Base-by-base conservation (phyloP, 371 early-diverging fungal genomes). In the Mortierella sp. region DNA sequence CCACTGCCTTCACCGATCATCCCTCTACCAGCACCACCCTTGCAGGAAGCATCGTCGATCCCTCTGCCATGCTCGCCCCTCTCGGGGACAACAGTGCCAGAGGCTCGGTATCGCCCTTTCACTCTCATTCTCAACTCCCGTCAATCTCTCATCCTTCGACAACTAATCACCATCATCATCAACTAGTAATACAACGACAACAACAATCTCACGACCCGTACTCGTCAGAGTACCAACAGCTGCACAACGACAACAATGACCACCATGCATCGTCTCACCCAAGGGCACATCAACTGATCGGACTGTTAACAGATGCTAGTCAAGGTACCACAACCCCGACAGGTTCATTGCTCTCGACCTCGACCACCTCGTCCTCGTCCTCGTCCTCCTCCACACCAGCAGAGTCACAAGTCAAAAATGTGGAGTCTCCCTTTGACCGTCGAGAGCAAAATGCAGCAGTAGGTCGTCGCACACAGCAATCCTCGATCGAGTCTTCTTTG, bases 401-500 rank as follows among this genome's bases (percentile, higher is more conserved):
- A 58, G 58, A 37, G 37, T 58, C 58, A 58, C 58, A 58, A 58
- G 58, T 37, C 58, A 34, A 58, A 19, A 31, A 0, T 34, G 37
- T 58, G 37, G 58, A 58, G 34, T 22, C 52, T 24, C 26, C 52
- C 52, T 5, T 24, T 26, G 4, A 16, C 58, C 5, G 9, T n/a
- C 48, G 48, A 48, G 58, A 58, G 34, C 58, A 58, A 7, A 58
- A 34, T 58, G 58, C 22, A 53, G 24, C 55, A 11, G 16, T 14
- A 4, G 4, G 55, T 58, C 58, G 58, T 58, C 34, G 58, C 58
- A 58, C 58, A 58, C 58, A 58, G 58, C 58, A 58, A 58, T 58
- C 58, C 58, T 34, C 34, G 34, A 58, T 58, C 34, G 58, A 58
- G 34, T 29, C 34, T 58, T 34, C 55, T 50, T 50, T 19, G 31